These are phyloP conservation scores for Aspergillus brasiliensis DNA, from an alignment of 2,329 filamentous ascomycete species.

Conservation along the genomic window DNA sequence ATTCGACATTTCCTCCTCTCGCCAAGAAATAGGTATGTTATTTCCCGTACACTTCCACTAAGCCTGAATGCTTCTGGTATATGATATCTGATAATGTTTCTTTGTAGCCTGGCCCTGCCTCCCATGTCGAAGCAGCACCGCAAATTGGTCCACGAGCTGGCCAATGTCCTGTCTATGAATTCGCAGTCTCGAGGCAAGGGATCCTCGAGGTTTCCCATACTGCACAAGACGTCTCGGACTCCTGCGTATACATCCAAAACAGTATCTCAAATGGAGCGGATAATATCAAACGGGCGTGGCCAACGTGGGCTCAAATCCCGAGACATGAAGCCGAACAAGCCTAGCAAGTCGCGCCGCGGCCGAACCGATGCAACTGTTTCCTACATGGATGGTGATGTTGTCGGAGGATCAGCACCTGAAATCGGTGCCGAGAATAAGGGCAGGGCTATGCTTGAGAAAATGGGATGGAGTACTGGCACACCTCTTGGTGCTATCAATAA, in stretches of 20 bases:
- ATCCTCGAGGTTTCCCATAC: conserved; percentile 70
- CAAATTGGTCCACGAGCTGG: conserved; percentile 78
- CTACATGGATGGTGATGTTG: conserved; percentile 82
- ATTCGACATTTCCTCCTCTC: conserved; percentile 70
- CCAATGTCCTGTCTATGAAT: conserved; percentile 72
- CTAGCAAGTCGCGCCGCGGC: conserved; percentile 34
- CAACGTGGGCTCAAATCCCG: conserved; percentile 29
- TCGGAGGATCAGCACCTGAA: conserved; percentile 82
- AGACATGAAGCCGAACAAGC: conserved; percentile 24
- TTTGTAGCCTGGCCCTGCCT: conserved; percentile 68
- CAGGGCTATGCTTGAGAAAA: conserved; percentile 86
- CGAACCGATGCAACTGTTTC: conserved; percentile 52
- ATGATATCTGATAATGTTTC: conserved; percentile 11
- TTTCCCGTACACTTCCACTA: background rate
- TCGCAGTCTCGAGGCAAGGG: conserved; percentile 81
- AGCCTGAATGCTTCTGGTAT: background rate
- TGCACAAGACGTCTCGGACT: conserved; percentile 74
- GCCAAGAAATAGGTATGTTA: conserved; percentile 61
- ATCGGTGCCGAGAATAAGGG: conserved; percentile 81
- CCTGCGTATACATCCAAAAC: conserved; percentile 59
- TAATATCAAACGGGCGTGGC: conserved; percentile 38
- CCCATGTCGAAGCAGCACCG: conserved; percentile 80
- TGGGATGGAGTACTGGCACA: conserved; percentile 91
- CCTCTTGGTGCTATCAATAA: conserved; percentile 80
- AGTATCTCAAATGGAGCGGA: conserved; percentile 49